A percentile compares a stretch with the other conserved stretches of the same genome.
These are phyloP conservation scores for Periconia macrospinosa DNA, from an alignment of 2,329 filamentous ascomycete genomes.

Conservation along the genomic window DNA sequence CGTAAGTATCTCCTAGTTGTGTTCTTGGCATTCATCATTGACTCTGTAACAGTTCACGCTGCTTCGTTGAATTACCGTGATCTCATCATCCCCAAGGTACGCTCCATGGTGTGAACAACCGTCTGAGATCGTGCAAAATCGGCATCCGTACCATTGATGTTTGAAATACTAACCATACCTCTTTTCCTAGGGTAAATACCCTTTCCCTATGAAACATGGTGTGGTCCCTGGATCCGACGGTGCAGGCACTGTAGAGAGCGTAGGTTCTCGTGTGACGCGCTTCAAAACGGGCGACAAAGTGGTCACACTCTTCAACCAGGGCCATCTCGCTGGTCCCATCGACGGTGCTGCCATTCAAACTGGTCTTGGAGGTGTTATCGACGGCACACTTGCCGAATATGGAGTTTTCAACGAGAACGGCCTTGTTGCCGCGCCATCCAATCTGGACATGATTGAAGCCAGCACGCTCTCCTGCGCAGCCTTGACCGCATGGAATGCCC, in stretches of 20 bases:
- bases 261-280: constrained; percentile 58
- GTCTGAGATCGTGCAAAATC: not conserved
- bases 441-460: constrained; percentile 52
- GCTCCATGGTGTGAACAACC: not conserved
- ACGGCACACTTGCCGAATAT: constrained; percentile 70
- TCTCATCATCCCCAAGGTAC: constrained; percentile 50
- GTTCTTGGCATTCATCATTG: not conserved
- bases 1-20: constrained; percentile 32
- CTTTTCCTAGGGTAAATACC: constrained; percentile 45
- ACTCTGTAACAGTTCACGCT: constrained; percentile 45
- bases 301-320: constrained; percentile 30
- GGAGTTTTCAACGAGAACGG: constrained; percentile 68
- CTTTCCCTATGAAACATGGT: constrained; percentile 44
- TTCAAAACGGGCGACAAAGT: constrained; percentile 54
- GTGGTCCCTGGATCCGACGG: constrained; percentile 56
- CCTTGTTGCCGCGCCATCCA: constrained; percentile 65
- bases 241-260: constrained; percentile 54
- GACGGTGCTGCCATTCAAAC: constrained; percentile 45
- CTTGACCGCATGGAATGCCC: constrained; percentile 55
- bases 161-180: not conserved
- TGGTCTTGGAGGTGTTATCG: constrained; percentile 68
- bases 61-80: constrained; percentile 55
- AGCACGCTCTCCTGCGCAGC: constrained; percentile 51
- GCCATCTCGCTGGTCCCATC: constrained; percentile 55
- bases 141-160: not conserved